These are phyloP conservation scores for Cytospora piceae DNA, from an alignment of 2,329 filamentous ascomycete species.

Conservation along the genomic window DNA sequence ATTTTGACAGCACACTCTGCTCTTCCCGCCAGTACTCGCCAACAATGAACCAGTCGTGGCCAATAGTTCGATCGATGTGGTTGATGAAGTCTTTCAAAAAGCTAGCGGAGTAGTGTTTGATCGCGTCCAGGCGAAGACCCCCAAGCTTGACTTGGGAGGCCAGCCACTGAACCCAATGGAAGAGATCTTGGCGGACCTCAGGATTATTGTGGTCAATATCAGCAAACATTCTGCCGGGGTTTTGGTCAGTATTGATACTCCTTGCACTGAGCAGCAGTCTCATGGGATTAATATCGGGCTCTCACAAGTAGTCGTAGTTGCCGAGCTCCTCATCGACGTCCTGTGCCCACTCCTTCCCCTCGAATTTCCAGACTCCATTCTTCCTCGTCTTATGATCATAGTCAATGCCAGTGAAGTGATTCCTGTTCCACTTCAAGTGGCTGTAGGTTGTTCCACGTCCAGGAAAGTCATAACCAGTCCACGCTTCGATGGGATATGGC, in stretches of 20 bases:
- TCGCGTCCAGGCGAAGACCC: conserved; percentile 42
- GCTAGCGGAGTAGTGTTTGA: conserved; percentile 42
- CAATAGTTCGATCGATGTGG: conserved; percentile 38
- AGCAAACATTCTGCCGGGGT: conserved; percentile 39
- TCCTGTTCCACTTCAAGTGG: conserved; percentile 64
- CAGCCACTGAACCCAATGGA: conserved; percentile 42
- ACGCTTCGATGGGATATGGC: conserved; percentile 66
- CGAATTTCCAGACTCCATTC: conserved; percentile 67
- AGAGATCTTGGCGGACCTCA: conserved; percentile 39
- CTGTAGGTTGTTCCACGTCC: conserved; percentile 65
- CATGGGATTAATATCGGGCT: neutral
- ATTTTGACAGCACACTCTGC: conserved; percentile 56
- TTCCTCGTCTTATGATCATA: conserved; percentile 60
- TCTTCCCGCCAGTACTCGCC: conserved; percentile 72
- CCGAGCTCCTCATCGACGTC: conserved; percentile 61
- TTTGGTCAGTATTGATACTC: neutral
- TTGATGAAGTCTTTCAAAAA: conserved; percentile 39
- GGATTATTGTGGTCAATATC: conserved; percentile 42
- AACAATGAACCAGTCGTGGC: conserved; percentile 64
- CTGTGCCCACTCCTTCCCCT: conserved; percentile 65
- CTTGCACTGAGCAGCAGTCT: too few relatives aligned
- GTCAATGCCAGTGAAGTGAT: conserved; percentile 71
- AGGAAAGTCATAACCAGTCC: conserved; percentile 69
- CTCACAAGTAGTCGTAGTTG: conserved; percentile 57
- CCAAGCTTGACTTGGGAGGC: conserved; percentile 37